Percentiles rank a stretch among this genome's conserved stretches.
These are phyloP conservation scores for Ramaria sp. DNA, from an alignment of 768 basidiomycete genomes.

Conservation along the genomic window DNA sequence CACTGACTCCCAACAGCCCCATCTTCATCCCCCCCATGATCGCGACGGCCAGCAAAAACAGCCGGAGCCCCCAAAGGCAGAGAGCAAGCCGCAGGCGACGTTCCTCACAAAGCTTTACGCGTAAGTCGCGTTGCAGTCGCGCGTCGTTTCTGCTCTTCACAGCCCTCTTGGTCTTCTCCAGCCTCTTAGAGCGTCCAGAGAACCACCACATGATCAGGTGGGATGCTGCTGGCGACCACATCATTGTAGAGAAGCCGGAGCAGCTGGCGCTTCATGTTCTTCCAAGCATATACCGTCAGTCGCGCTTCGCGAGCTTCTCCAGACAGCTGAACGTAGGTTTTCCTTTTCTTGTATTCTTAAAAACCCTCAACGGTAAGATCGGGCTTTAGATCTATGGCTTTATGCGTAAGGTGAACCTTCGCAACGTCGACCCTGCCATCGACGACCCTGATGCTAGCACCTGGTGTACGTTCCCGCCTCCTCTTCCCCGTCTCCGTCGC, in stretches of 20 bases:
- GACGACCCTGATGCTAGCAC: conserved; percentile 94
- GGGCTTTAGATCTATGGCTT: conserved; percentile 86
- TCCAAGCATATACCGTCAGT: conserved; percentile 91
- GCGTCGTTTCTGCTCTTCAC: conserved; percentile 10
- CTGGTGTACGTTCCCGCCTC: conserved; percentile 83
- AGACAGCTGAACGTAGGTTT: conserved; percentile 89
- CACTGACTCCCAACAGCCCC: background rate
- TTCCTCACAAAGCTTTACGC: conserved; percentile 95
- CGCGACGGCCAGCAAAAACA: conserved; percentile 21
- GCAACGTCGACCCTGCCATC: conserved; percentile 90
- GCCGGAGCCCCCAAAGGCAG: conserved; percentile 48
- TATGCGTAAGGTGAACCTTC: conserved; percentile 95
- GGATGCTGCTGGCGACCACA: conserved; percentile 88
- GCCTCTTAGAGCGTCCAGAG: conserved; percentile 81
- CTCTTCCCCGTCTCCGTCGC: conserved; percentile 6
- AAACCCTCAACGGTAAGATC: background rate
- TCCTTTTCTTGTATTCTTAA: conserved; percentile 3
- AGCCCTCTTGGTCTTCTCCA: conserved; percentile 28
- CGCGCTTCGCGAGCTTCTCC: conserved; percentile 93
- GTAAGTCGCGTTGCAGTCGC: conserved; percentile 32
- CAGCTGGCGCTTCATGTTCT: conserved; percentile 91
- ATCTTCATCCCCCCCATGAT: background rate
- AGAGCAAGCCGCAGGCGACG: conserved; percentile 83
- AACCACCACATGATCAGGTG: conserved; percentile 97
- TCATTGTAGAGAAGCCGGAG: conserved; percentile 90